A percentile compares a stretch with the other conserved stretches of the same genome.
These are phyloP conservation scores for Tricholoma sp. DNA, from an alignment of 768 basidiomycete species.

Conservation along the genomic window DNA sequence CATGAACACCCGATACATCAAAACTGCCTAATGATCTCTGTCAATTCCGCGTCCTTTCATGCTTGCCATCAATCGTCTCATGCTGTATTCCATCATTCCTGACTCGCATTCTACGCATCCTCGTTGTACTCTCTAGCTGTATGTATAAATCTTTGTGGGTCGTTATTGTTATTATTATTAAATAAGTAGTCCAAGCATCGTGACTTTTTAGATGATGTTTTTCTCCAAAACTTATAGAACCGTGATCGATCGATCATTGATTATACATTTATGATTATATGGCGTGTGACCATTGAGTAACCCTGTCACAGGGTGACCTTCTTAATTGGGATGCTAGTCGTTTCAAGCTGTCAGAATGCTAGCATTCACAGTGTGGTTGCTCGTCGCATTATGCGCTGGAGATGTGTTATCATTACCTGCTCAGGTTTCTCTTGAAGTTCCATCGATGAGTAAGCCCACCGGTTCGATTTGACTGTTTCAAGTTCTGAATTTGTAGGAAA, in stretches of 20 bases:
- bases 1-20: constrained; percentile 31
- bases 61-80: constrained; percentile 2
- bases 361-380: constrained; percentile 16
- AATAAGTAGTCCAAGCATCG: background rate
- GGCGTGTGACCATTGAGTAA: background rate
- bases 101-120: constrained; percentile 10
- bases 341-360: constrained; percentile 6
- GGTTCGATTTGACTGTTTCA: background rate
- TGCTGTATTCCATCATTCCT: constrained; percentile 12
- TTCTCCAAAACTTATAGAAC: background rate
- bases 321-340: background rate
- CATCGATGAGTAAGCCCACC: constrained; percentile 25
- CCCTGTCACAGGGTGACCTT: background rate
- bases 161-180: constrained; percentile 11
- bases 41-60: constrained; percentile 9
- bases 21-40: constrained; percentile 32
- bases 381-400: constrained; percentile 16
- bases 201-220: background rate
- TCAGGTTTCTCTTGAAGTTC: constrained; percentile 34
- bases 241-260: background rate
- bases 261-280: background rate
- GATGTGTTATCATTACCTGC: constrained; percentile 31
- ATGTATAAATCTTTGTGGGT: constrained; percentile 10
- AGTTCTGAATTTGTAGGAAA: constrained; percentile 1
- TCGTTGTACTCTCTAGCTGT: constrained; percentile 14